These are phyloP conservation scores for Anaeromyces robustus DNA, from an alignment of 192 early-diverging fungal species.

Conservation along the genomic window DNA sequence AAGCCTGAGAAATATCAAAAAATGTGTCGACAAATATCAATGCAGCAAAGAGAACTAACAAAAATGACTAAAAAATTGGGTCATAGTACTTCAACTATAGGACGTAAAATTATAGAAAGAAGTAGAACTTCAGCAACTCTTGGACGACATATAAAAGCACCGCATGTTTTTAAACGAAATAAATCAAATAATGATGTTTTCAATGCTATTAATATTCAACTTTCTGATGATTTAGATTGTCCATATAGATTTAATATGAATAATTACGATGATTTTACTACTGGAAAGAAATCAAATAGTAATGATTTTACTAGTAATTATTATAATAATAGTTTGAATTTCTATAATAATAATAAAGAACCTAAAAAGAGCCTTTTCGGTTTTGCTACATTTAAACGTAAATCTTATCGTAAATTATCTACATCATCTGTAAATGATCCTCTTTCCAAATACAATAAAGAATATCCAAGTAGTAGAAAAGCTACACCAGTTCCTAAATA, in stretches of 20 bases:
- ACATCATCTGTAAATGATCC: no score
- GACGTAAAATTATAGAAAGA: neutral
- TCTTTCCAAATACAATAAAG: neutral
- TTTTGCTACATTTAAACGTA: neutral
- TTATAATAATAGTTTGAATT: neutral
- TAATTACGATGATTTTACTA: neutral
- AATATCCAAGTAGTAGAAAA: neutral
- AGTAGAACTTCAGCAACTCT: neutral
- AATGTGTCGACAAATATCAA: neutral
- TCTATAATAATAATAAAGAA: neutral
- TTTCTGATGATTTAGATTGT: neutral
- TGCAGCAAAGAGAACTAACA: neutral
- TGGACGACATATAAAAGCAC: neutral
- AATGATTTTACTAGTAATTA: no score
- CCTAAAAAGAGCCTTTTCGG: neutral
- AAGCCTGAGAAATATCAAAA: neutral
- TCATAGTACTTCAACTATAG: neutral
- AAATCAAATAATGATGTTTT: neutral
- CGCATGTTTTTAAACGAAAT: neutral
- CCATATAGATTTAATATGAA: neutral
- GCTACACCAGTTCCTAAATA: neutral
- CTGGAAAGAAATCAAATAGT: neutral
- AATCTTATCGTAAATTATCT: neutral
- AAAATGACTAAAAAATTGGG: neutral
- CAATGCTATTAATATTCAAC: neutral